Conservation (phyloP, 345 rosid species). For the Excoecaria cochinchinensis region DNA sequence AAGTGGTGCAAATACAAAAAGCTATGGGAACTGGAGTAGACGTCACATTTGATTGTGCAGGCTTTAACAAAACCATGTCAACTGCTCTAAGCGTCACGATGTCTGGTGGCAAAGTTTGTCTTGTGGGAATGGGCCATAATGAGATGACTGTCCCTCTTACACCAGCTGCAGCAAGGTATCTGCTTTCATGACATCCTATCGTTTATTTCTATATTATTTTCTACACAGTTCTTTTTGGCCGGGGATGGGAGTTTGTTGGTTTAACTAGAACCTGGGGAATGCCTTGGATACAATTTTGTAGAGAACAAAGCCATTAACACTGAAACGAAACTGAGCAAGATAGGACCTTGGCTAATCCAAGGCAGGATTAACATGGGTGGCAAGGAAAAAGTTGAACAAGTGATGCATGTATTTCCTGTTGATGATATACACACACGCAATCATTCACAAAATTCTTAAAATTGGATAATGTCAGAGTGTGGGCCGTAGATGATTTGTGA, state of each 20-base stretch:
- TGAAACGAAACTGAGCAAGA: not conserved
- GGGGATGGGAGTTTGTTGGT: too few species aligned
- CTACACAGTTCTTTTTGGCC: too few species aligned
- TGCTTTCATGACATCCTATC: not conserved
- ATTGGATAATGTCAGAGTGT: too few species aligned
- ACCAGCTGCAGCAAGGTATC: slow-evolving; percentile 86
- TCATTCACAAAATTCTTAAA: not conserved
- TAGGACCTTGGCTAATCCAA: not conserved
- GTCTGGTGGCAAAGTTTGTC: slow-evolving; percentile 93
- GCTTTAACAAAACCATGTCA: slow-evolving; percentile 86
- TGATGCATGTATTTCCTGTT: too few species aligned
- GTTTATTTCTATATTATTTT: too few species aligned
- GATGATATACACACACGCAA: too few species aligned
- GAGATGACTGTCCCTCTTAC: slow-evolving; percentile 89
- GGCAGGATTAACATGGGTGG: not conserved
- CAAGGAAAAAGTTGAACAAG: not conserved
- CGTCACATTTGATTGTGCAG: slow-evolving; percentile 86
- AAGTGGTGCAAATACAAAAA: slow-evolving; percentile 56
- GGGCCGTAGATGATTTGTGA: too few species aligned
- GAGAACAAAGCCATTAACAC: not conserved
- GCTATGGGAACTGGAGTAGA: slow-evolving; percentile 62
- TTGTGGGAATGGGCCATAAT: slow-evolving; percentile 75
- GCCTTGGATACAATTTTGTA: not conserved
- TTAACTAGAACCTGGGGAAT: not conserved
- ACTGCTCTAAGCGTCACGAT: slow-evolving; percentile 73